Base-by-base conservation (phyloP, 1,284 basidiomycete genomes). In the Ganoderma lucidum region DNA sequence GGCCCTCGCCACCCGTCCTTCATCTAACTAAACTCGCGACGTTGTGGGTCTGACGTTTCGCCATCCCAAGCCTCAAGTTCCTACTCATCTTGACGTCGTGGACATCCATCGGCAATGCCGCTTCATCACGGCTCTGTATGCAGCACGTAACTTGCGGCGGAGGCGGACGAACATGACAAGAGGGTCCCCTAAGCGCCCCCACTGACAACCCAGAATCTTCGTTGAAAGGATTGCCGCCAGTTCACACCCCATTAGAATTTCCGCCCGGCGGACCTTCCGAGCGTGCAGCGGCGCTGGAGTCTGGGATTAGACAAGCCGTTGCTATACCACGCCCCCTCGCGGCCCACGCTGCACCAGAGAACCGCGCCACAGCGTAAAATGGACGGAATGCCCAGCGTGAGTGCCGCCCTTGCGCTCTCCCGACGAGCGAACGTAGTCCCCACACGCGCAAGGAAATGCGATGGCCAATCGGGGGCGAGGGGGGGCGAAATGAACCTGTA, bases 401-500 rank as follows among this genome's bases (percentile, higher is more conserved):
- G 32, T 39, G 56, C 19, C 10, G 3, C 23, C 32, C 35, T 32
- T 8, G 12, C 12, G 32, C 19, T 32, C 19, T 37, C 48, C 23
- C 48, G 48, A 44, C 53, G 10, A 55, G 12, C 28, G 30, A 28
- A 15, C 28, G 30, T 17, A 14, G 14, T 32, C 15, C 6, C 48
- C 32, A 17, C 32, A 35, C 30, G 17, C 30, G 4, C 12, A 35
- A 56, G 55, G 30, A 35, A 56, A 17, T 14, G 56, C 17, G 30
- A 59, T 2, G 56, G 3, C 56, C 35, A 61, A 68, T 72, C 71
- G 70, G 64, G 62, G 62, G 35, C 62, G 62, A 6, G 10, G 10
- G 70, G 64, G 59, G 62, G 35, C 62, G 62, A 6, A n/a, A n/a
- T n/a, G 35, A 37, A 23, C 35, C 23, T 23, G 23, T 39, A 39